Base-by-base conservation (phyloP, 1,284 basidiomycete species). In the Somion occarium region DNA sequence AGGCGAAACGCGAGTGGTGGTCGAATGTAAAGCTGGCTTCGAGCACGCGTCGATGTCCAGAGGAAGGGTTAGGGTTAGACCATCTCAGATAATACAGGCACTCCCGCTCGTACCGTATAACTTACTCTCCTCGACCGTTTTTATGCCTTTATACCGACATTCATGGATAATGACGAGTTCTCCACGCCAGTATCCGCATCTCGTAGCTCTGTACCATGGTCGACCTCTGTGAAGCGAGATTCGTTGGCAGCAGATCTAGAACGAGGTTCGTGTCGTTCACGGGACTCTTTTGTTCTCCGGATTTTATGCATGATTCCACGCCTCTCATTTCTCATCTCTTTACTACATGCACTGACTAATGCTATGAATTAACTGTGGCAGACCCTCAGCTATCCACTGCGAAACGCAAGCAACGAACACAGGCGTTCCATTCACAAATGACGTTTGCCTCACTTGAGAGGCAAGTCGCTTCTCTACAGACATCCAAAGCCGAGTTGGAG, bases 201-300 rank as follows among this genome's bases (percentile, higher is more conserved):
- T 55, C 54, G 49, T 52, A 58, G 15, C 39, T 62, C 7, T 20
- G 56, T 15, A 61, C 5, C 63, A 13, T 57, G 64, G n/a, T 59
- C 65, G 20, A 52, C 61, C 19, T 60, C 70, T 0, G 13, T 63
- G 12, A 79, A 86, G 55, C 76, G 84, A 34, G 82, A 84, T 57
- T 82, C 82, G 0, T 65, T 85, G 42, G 74, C 78, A 27, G 82
- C 83, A 23, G 83, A 86, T 57, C 73, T 85, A 3, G 83, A 86
- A 62, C 73, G 79, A 62, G 83, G 83, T 78, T 57, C 49, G 66
- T 46, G 45, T 39, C 41, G 15, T 34, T 7, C 7, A 7, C 30
- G 15, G 30, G 24, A 19, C 20, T 23, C 42, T 22, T 41, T 41
- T 41, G 39, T 41, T 22, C 39, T 41, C 39, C 23, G 30, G 15